Percentiles rank a stretch among this genome's conserved stretches.
Evolutionary conservation across 192 early-diverging fungal genomes (phyloP).

Genomic region (Glomus cerebriforme): DNA sequence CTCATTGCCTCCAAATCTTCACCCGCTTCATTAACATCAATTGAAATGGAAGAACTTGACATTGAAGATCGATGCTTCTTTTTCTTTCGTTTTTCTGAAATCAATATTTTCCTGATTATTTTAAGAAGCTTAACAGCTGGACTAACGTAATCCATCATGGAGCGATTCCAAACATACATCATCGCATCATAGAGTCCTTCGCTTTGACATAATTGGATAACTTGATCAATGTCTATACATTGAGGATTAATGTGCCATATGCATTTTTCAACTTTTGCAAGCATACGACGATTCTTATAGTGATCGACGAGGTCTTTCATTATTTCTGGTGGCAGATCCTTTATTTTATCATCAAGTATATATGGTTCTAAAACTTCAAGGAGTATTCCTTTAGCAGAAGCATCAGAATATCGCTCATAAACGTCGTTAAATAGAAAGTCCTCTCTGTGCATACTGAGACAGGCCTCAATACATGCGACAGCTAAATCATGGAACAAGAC

Average conservation of each 20-base stretch:
- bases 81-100: slow-evolving; percentile 30
- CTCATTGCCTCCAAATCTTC: slow-evolving; percentile 35
- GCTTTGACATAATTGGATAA: slow-evolving; percentile 55
- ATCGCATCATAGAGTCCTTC: slow-evolving; percentile 57
- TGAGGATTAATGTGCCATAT: slow-evolving; percentile 61
- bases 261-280: slow-evolving; percentile 50
- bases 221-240: slow-evolving; percentile 59
- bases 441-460: slow-evolving; percentile 54
- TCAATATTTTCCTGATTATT: slow-evolving; percentile 52
- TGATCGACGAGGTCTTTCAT: slow-evolving; percentile 61
- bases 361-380: slow-evolving; percentile 54
- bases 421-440: slow-evolving; percentile 56
- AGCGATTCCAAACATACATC: slow-evolving; percentile 64
- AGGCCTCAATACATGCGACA: slow-evolving; percentile 53
- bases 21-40: neutral
- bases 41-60: neutral
- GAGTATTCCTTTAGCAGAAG: slow-evolving; percentile 50
- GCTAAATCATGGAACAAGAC: slow-evolving; percentile 53
- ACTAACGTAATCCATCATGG: slow-evolving; percentile 62
- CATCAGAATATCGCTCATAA: slow-evolving; percentile 57
- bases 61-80: slow-evolving; percentile 22
- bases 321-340: slow-evolving; percentile 56
- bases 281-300: slow-evolving; percentile 47
- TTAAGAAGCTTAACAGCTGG: slow-evolving; percentile 58
- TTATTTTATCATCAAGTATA: slow-evolving; percentile 55